Base-by-base conservation (phyloP, 495 filamentous ascomycete species). In the Xylaria longipes region DNA sequence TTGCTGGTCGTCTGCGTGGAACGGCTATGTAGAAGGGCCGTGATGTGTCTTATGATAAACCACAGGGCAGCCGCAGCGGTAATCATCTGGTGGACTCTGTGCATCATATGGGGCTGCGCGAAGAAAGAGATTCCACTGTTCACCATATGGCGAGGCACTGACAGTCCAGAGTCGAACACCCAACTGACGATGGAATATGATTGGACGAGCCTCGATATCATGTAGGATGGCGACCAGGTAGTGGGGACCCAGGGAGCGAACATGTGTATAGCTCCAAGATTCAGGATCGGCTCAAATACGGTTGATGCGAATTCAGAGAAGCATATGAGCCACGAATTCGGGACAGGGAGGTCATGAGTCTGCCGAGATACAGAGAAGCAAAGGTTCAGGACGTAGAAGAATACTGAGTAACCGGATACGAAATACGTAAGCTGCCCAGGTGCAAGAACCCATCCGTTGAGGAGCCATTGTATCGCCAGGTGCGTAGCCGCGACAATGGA, bases 31-130 rank as follows among this genome's bases (percentile, higher is more conserved):
- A 20, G 8, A 37, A 22, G 48, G 0, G 8, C 43, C n/a, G 5
- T 37, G 20, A 61, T 61, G 20, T 46, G 66, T 37, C 39, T 22
- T 2, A 69, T 46, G 41, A 69, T 58, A 22, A 61, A 41, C 41
- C 56, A 60, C 22, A 7, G 17, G 56, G 33, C 54, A 25, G 56
- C 29, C 7, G 9, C 41, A 22, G 56, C 35, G 41, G 41, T 45
- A 22, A 31, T 37, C 11, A 41, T 5, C 39, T 48, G 66, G 20
- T 69, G 48, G 1, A 27, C 3, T 33, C 27, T 9, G 7, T 35
- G 25, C 17, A 69, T 60, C 15, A 69, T 7, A 27, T 69, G 39
- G 5, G 54, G 41, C 29, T 69, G 52, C 5, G 29, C 17, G 7
- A 69, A 37, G 54, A 48, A 60, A 1, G 41, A n/a, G 20, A 33